phyloP scores from a whole-genome alignment of 1,284 basidiomycete species.

The Ganoderma resinaceum region DNA sequence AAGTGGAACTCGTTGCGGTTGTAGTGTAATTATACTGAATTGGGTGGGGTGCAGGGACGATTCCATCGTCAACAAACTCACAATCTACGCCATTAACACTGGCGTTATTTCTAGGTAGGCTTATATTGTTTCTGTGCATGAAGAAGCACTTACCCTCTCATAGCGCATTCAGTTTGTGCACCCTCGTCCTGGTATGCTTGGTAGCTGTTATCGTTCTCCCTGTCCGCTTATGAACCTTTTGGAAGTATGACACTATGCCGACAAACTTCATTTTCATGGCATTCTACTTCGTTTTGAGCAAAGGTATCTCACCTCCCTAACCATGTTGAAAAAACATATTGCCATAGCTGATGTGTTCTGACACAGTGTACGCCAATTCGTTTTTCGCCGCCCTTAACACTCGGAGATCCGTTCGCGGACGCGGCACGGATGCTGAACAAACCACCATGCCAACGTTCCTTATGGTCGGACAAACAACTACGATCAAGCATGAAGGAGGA shows the following conservation, averaged over 20 bases:
- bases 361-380: constrained; percentile 69
- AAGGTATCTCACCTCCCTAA: constrained; percentile 47
- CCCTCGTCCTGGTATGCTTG: constrained; percentile 58
- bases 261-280: constrained; percentile 63
- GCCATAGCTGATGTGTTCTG: constrained; percentile 1
- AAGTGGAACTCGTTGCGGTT: constrained; percentile 25
- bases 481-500: constrained; percentile 23
- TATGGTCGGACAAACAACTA: constrained; percentile 44
- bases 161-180: constrained; percentile 64
- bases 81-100: constrained; percentile 63
- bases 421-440: constrained; percentile 49
- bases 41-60: constrained; percentile 51
- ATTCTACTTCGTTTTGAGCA: constrained; percentile 69
- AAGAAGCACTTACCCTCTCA: neutral
- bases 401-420: constrained; percentile 49
- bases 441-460: constrained; percentile 49
- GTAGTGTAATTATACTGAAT: neutral
- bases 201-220: neutral
- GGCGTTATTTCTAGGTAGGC: constrained; percentile 66
- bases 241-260: constrained; percentile 63
- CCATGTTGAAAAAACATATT: constrained; percentile 10
- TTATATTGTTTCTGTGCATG: neutral
- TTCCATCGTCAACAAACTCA: constrained; percentile 61
- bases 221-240: neutral
- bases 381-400: constrained; percentile 62